These are phyloP conservation scores for Tetrastigma voinierianum DNA, from an alignment of 164 flowering plant species.

Conservation along the genomic window DNA sequence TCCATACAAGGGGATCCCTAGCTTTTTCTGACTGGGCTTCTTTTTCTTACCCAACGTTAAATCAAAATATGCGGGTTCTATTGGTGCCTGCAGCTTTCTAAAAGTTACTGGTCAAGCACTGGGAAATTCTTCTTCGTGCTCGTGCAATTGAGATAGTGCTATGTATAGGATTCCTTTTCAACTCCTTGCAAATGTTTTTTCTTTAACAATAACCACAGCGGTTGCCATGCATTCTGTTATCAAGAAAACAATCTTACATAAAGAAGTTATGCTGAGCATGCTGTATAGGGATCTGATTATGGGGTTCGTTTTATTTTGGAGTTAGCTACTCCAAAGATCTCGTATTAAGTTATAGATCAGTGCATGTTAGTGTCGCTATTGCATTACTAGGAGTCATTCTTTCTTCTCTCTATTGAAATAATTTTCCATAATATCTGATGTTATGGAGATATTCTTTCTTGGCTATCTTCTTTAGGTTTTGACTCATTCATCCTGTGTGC, in stretches of 20 bases:
- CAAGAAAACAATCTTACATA: background rate
- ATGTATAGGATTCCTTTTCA: slow-evolving; percentile 47
- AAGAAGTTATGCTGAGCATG: background rate
- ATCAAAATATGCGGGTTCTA: slow-evolving; percentile 49
- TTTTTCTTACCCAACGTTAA: background rate
- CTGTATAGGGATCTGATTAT: background rate
- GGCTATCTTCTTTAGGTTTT: background rate
- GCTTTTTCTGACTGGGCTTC: background rate
- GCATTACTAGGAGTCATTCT: background rate
- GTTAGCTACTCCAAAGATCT: background rate
- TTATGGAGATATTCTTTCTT: background rate
- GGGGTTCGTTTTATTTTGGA: background rate
- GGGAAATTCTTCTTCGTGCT: slow-evolving; percentile 90
- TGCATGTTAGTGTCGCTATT: background rate
- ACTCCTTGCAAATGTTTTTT: background rate
- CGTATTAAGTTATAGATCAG: background rate
- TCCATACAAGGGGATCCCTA: slow-evolving; percentile 34
- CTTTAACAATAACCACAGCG: too few relatives aligned
- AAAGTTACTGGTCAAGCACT: slow-evolving; percentile 86
- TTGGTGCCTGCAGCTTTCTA: slow-evolving; percentile 91
- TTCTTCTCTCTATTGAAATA: background rate
- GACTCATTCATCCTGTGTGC: background rate
- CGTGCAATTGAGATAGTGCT: slow-evolving; percentile 97
- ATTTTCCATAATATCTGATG: too few relatives aligned
- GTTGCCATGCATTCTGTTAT: too few relatives aligned